phyloP scores from a whole-genome alignment of 2,329 filamentous ascomycete species.

The Rachicladosporium sp. region DNA sequence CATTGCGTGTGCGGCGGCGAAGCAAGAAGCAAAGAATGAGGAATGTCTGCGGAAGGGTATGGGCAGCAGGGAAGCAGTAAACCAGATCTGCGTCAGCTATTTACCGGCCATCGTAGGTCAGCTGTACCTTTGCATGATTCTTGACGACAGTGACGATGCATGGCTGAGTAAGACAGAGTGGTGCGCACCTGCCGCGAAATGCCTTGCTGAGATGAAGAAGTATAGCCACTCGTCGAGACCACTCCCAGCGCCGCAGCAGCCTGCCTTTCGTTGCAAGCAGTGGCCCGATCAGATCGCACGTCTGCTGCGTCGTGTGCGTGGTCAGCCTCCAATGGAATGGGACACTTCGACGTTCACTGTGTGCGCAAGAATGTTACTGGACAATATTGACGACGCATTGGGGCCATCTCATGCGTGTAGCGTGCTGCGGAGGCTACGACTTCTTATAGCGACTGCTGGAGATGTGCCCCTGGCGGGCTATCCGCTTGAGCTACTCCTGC shows the following conservation, averaged over 20 bases:
- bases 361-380: constrained; percentile 58
- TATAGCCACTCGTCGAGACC: constrained; percentile 53
- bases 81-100: constrained; percentile 50
- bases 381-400: constrained; percentile 68
- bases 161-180: constrained; percentile 23
- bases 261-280: constrained; percentile 68
- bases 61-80: constrained; percentile 50
- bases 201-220: constrained; percentile 55
- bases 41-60: constrained; percentile 55
- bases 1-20: constrained; percentile 34
- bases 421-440: constrained; percentile 71
- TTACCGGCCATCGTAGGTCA: constrained; percentile 67
- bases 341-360: constrained; percentile 18
- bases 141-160: constrained; percentile 60
- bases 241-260: constrained; percentile 71
- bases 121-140: constrained; percentile 62
- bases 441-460: constrained; percentile 69
- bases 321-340: constrained; percentile 38
- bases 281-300: constrained; percentile 64
- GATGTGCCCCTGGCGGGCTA: constrained; percentile 62
- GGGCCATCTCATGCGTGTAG: constrained; percentile 80
- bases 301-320: constrained; percentile 60
- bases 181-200: constrained; percentile 49
- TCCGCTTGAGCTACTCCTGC: constrained; percentile 79
- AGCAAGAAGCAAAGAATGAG: constrained; percentile 41